Evolutionary conservation across 495 filamentous ascomycete species (phyloP).

Genomic region (Rostrohypoxylon terebratum): DNA sequence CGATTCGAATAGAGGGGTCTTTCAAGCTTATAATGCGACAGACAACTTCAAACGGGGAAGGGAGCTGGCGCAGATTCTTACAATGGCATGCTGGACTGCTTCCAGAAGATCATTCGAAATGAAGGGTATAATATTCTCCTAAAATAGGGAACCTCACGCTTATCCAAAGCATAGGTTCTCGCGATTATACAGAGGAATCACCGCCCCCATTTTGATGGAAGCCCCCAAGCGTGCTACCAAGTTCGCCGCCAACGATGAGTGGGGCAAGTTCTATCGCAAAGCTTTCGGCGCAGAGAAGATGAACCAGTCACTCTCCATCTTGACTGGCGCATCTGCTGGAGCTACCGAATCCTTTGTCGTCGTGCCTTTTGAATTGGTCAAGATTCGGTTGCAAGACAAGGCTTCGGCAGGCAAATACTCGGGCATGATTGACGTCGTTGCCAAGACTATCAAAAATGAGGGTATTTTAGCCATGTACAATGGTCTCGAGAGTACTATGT

Average conservation of each 20-base stretch:
- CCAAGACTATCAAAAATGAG: constrained; percentile 82
- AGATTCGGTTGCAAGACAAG: constrained; percentile 94
- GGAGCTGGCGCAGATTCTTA: constrained; percentile 80
- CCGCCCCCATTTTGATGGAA: constrained; percentile 97
- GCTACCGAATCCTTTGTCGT: constrained; percentile 97
- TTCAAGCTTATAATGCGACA: constrained; percentile 56
- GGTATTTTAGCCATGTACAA: constrained; percentile 93
- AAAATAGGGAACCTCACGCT: constrained; percentile 9
- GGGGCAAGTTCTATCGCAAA: constrained; percentile 90
- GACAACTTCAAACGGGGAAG: constrained; percentile 85
- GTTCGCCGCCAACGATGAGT: constrained; percentile 98
- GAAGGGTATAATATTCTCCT: constrained; percentile 76
- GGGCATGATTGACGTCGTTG: constrained; percentile 90
- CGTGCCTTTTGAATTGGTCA: constrained; percentile 90
- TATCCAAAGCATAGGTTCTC: constrained; percentile 69
- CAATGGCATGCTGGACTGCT: constrained; percentile 97
- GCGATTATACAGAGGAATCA: constrained; percentile 94
- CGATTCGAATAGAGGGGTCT: constrained; percentile 10
- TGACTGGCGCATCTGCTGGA: constrained; percentile 94
- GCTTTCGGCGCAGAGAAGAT: constrained; percentile 85
- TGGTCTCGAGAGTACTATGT: constrained; percentile 93
- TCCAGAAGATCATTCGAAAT: constrained; percentile 92
- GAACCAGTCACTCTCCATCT: constrained; percentile 86
- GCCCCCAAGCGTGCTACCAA: constrained; percentile 98
- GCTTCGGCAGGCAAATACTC: constrained; percentile 94